These are phyloP conservation scores for Murraya paniculata DNA, from an alignment of 345 rosid species.

Conservation along the genomic window DNA sequence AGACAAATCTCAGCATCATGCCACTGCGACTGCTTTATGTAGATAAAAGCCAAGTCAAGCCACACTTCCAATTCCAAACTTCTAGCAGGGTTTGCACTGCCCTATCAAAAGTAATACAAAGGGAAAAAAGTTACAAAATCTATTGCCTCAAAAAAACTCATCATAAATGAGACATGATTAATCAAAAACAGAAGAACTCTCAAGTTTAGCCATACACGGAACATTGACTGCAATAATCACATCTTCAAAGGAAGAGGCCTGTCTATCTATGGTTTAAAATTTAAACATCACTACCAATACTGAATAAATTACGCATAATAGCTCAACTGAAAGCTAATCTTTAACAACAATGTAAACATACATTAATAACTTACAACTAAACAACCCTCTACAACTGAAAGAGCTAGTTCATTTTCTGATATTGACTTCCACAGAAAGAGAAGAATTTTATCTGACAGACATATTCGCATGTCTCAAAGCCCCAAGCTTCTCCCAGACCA, in stretches of 20 bases:
- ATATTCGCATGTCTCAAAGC: background rate
- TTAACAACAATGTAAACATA: background rate
- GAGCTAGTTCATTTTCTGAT: background rate
- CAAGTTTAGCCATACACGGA: background rate
- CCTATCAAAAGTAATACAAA: slow-evolving; percentile 31
- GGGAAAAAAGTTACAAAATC: background rate
- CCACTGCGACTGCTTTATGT: slow-evolving; percentile 61
- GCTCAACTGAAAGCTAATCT: background rate
- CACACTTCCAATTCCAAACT: slow-evolving; percentile 65
- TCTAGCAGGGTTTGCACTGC: slow-evolving; percentile 29
- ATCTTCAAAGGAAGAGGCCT: background rate
- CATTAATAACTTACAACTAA: background rate
- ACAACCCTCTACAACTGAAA: background rate
- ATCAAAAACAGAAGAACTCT: background rate
- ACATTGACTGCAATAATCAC: background rate
- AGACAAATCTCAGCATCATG: slow-evolving; percentile 78
- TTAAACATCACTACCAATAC: background rate
- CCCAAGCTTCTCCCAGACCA: background rate
- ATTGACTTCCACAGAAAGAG: background rate
- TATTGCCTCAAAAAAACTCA: background rate
- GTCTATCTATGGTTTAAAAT: background rate
- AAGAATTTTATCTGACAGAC: background rate
- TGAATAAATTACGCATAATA: background rate
- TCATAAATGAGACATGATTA: background rate
- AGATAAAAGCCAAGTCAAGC: slow-evolving; percentile 74